Base-by-base conservation (phyloP, 495 filamentous ascomycete genomes). In the Lophium mytilinum region DNA sequence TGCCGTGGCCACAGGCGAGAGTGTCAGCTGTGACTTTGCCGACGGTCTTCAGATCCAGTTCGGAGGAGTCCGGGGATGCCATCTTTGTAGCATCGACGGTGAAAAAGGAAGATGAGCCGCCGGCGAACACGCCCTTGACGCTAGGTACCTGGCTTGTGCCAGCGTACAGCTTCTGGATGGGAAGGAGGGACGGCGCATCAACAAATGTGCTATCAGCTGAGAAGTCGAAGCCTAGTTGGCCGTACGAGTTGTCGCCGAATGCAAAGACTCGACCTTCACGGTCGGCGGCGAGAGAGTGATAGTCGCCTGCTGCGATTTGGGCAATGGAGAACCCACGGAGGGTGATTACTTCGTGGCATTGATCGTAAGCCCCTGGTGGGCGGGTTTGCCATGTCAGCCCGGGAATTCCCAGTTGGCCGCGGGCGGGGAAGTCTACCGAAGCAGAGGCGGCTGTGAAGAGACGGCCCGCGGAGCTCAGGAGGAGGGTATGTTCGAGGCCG, bases 231-330 rank as follows among this genome's bases (percentile, higher is more conserved):
- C 92, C 92, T 9, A 96, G 73, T 69, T 97, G 93, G 35, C 93
- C 93, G 52, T 78, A 77, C 0, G 84, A 83, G 69, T 97, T 97
- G 67, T 96, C 90, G 18, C 93, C 93, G 70, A 95, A 98, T 24
- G 82, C 75, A 69, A 90, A 95, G n/a, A 90, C 78, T 21, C 79
- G 77, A 37, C 93, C 93, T 42, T 86, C 72, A 24, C 75, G 77
- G 64, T 90, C 87, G 15, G 89, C 75, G 1, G 78, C 85, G 10
- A 96, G 72, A 24, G 90, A 92, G 69, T 98, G 93, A 60, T 85
- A 85, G 66, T 95, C 90, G 30, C 93, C 93, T 10, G 89, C 69
- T 0, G 92, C 90, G 55, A 97, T 83, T 49, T 85, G 75, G 8
- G 74, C 69, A 39, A 95, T 82, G 33, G 82, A 76, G 45, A 78